phyloP scores from a whole-genome alignment of 1,139 yeast species.

The Kodamaea sp. region DNA sequence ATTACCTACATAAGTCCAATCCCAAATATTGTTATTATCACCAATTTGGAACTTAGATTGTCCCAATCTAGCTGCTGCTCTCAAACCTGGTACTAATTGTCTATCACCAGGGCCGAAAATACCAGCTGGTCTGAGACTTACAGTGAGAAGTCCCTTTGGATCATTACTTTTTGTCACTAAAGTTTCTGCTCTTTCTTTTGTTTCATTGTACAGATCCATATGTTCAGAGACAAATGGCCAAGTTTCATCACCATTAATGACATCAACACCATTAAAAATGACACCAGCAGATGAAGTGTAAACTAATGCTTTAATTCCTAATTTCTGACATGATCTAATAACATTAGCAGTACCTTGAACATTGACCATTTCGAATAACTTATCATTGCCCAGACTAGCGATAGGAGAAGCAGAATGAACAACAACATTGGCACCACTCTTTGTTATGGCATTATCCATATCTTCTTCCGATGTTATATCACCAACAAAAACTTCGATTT shows the following conservation, averaged over 20 bases:
- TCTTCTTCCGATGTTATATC: slow-evolving; percentile 77
- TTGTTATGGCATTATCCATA: slow-evolving; percentile 58
- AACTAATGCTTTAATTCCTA: slow-evolving; percentile 63
- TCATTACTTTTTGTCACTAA: slow-evolving; percentile 72
- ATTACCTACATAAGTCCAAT: slow-evolving; percentile 98
- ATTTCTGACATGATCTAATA: slow-evolving; percentile 57
- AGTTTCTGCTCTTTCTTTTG: slow-evolving; percentile 89
- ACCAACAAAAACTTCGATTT: slow-evolving; percentile 67
- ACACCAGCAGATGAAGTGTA: slow-evolving; percentile 98
- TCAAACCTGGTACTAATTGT: slow-evolving; percentile 89
- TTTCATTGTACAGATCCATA: slow-evolving; percentile 96
- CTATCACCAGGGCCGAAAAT: slow-evolving; percentile 99
- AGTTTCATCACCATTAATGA: slow-evolving; percentile 86
- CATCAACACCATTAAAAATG: slow-evolving; percentile 87
- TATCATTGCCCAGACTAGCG: slow-evolving; percentile 41
- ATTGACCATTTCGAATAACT: slow-evolving; percentile 83
- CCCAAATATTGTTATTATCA: slow-evolving; percentile 87
- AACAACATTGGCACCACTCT: slow-evolving; percentile 65
- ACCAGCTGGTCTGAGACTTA: slow-evolving; percentile 94
- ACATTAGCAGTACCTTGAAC: slow-evolving; percentile 84
- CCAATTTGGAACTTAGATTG: slow-evolving; percentile 94
- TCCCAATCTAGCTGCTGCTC: slow-evolving; percentile 77
- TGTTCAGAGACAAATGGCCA: slow-evolving; percentile 91
- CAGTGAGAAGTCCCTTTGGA: slow-evolving; percentile 59
- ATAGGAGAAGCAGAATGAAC: slow-evolving; percentile 97